Base-by-base conservation (phyloP, 345 rosid genomes). In the Hibiscus syriacus region DNA sequence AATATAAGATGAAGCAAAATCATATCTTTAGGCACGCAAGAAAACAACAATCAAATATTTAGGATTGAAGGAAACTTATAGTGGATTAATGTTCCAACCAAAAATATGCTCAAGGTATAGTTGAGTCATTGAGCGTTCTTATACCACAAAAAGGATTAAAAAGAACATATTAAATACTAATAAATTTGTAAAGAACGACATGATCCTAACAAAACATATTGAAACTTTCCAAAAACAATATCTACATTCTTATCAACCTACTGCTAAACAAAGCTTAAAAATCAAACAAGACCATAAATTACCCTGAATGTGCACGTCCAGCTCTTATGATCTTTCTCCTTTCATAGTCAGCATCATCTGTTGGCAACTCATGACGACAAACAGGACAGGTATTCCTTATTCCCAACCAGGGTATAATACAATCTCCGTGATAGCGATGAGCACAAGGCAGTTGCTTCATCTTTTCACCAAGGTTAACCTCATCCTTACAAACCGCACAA, bases 371-470 rank as follows among this genome's bases (percentile, higher is more conserved):
- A n/a, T n/a, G n/a, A n/a, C n/a, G n/a, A n/a, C n/a, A n/a, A n/a
- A n/a, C n/a, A n/a, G n/a, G n/a, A n/a, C n/a, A n/a, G n/a, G n/a
- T n/a, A n/a, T n/a, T n/a, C n/a, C n/a, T 83, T 16, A 90, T 86
- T 50, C 75, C 72, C 32, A 93, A 80, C 98, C 98, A 93, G 7
- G 90, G 92, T 22, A 86, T 22, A 48, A 93, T 93, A 77, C 98
- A 93, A 3, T 89, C 88, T 19, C 88, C 87, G 74, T 93, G 98
- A 76, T 87, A 93, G 70, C 79, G 61, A 76, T 93, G 98, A 41
- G 67, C 64, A 74, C 97, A n/a, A n/a, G n/a, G n/a, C n/a, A n/a
- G n/a, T n/a, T n/a, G n/a, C n/a, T n/a, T n/a, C n/a, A n/a, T n/a
- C n/a, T n/a, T n/a, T n/a, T n/a, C n/a, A n/a, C n/a, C n/a, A n/a